Percentiles rank a stretch among this genome's conserved stretches.
phyloP scores from a whole-genome alignment of 1,284 basidiomycete genomes.

The Ceratorhiza oryzae-sativae region DNA sequence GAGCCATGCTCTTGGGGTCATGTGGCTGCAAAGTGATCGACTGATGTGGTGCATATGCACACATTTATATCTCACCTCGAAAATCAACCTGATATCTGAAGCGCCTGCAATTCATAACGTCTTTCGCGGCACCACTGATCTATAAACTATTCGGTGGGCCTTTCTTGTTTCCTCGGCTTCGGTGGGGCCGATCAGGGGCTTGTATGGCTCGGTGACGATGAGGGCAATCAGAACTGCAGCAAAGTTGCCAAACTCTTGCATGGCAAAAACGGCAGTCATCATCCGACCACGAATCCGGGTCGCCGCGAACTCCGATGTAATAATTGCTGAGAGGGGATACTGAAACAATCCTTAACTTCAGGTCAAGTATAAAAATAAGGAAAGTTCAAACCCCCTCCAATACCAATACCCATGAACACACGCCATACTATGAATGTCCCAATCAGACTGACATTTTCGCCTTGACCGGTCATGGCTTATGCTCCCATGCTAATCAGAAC shows the following conservation, averaged over 20 bases:
- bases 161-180: too few relatives aligned
- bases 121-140: too few relatives aligned
- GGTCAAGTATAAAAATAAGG: not conserved
- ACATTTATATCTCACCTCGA: too few relatives aligned
- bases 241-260: constrained; percentile 60
- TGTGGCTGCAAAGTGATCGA: too few relatives aligned
- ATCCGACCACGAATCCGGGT: constrained; percentile 65
- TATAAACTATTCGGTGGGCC: too few relatives aligned
- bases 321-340: constrained; percentile 70
- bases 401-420: constrained; percentile 58
- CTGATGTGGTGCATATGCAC: too few relatives aligned
- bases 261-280: constrained; percentile 58
- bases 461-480: constrained; percentile 59
- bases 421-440: constrained; percentile 71
- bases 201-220: constrained; percentile 73
- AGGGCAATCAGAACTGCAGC: constrained; percentile 72
- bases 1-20: too few relatives aligned
- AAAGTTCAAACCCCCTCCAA: constrained; percentile 51
- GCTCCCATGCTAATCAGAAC: constrained; percentile 57
- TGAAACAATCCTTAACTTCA: constrained; percentile 48
- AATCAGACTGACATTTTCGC: constrained; percentile 69
- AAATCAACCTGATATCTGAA: too few relatives aligned
- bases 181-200: constrained; percentile 65
- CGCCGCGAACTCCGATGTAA: constrained; percentile 74
- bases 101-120: too few relatives aligned